A percentile compares a stretch with the other conserved stretches of the same genome.
Evolutionary conservation across 176 grass and related monocot genomes (phyloP).

Genomic region (Puccinellia tenuiflora): DNA sequence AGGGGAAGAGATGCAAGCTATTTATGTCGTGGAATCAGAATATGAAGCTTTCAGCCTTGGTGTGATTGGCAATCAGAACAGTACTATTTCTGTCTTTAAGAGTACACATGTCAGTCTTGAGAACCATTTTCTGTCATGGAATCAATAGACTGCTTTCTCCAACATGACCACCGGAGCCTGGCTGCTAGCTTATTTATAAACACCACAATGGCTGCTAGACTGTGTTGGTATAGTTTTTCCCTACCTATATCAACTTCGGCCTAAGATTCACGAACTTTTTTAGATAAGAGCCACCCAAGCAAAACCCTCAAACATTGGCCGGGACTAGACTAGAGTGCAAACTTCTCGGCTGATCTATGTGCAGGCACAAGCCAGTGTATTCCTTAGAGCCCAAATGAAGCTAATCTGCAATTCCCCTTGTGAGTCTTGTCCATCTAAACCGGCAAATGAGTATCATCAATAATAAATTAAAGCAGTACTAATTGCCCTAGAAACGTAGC

Average conservation of each 20-base stretch:
- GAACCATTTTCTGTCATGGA: background rate
- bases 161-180: background rate
- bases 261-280: background rate
- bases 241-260: too few relatives aligned
- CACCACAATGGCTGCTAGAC: too few relatives aligned
- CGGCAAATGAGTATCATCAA: background rate
- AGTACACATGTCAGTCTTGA: background rate
- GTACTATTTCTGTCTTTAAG: too few relatives aligned
- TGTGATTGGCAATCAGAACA: background rate
- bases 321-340: background rate
- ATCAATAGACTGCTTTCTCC: background rate
- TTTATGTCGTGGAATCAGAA: constrained; percentile 18
- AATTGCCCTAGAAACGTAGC: constrained; percentile 23
- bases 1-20: background rate
- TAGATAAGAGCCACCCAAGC: background rate
- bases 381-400: constrained; percentile 16
- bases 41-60: constrained; percentile 19
- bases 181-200: background rate
- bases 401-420: constrained; percentile 10
- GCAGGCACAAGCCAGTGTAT: background rate
- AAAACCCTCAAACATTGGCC: background rate
- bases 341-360: background rate
- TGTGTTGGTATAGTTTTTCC: too few relatives aligned
- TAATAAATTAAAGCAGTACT: constrained; percentile 30
- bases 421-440: constrained; percentile 41